Evolutionary conservation across 768 basidiomycete genomes (phyloP), one percentile per base, ranked within the genome.

Genomic region (Astraeus odoratus): DNA sequence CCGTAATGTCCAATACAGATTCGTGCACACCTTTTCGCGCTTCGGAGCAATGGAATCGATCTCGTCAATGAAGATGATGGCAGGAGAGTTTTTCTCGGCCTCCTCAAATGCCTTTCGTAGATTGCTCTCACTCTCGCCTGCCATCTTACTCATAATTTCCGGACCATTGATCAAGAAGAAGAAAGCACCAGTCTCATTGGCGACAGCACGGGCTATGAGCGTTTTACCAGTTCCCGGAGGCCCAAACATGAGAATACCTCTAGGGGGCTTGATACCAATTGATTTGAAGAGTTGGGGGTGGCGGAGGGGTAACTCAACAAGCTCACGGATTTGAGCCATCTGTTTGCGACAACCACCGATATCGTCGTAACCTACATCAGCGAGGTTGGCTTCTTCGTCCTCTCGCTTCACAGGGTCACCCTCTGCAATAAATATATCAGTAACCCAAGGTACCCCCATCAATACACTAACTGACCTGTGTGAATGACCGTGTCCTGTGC

Each of bases 111-210:
- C 95, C 67, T 99, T 99, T 55, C 96, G 74, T 51, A 99, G 71
- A 67, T 99, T 99, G 60, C 88, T 92, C 66, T 99, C 96, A 63
- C 81, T 85, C 71, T 99, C 96, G 55, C 96, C 96, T 43, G 96
- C 96, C 96, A 99, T 99, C 76, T 99, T 98, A 57, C 86, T 90
- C 96, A 99, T 99, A 65, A 99, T 98, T 68, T 99, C 96, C 42
- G 96, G 96, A 43, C 96, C 96, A 61, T 98, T 99, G 71, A 99
- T 99, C 41, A 98, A 72, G 83, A 99, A 99, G 79, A 99, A 99
- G 80, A 99, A 99, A 13, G 96, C 96, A 40, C 96, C 96, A 22
- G 96, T 99, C 69, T 99, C 96, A 64, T 99, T 99, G 52, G 96
- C 96, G 38, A 99, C 96, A 6, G 96, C 96, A 56, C 96, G 85